phyloP scores from a whole-genome alignment of 306 rosid species.

The Astragalus glycyphyllos region DNA sequence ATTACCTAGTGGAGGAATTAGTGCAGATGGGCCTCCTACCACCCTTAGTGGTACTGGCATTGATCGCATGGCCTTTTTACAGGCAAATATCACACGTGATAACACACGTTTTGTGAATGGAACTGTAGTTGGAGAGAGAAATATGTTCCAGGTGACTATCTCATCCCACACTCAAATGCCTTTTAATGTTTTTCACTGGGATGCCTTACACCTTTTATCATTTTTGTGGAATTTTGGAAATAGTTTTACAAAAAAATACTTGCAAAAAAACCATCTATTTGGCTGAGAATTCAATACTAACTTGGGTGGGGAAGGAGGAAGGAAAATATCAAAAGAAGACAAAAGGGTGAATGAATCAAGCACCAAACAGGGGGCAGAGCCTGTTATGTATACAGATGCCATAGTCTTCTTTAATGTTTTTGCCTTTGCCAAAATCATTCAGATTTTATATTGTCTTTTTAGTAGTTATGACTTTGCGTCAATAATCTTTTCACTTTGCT shows the following conservation, averaged over 20 bases:
- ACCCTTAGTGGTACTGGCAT: slow-evolving; percentile 96
- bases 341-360: slow-evolving; percentile 20
- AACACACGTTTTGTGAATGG: slow-evolving; percentile 95
- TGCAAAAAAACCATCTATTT: background rate
- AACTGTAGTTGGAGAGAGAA: slow-evolving; percentile 77
- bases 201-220: background rate
- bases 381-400: background rate
- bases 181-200: slow-evolving; percentile 25
- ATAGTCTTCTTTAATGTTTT: slow-evolving; percentile 12
- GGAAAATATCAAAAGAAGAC: background rate
- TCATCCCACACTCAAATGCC: background rate
- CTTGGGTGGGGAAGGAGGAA: slow-evolving; percentile 16
- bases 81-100: slow-evolving; percentile 92
- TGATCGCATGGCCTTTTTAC: slow-evolving; percentile 88
- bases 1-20: slow-evolving; percentile 86
- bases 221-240: slow-evolving; percentile 19
- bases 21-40: slow-evolving; percentile 97
- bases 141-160: slow-evolving; percentile 84
- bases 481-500: background rate
- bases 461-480: background rate
- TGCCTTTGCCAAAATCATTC: background rate
- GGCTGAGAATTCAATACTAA: slow-evolving; percentile 12
- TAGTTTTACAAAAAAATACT: background rate
- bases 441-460: slow-evolving; percentile 1
- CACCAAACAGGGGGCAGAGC: background rate